Percentiles rank a stretch among this genome's conserved stretches.
Conservation (phyloP, 2,329 filamentous ascomycete species). For the Alternaria brassicicola region DNA sequence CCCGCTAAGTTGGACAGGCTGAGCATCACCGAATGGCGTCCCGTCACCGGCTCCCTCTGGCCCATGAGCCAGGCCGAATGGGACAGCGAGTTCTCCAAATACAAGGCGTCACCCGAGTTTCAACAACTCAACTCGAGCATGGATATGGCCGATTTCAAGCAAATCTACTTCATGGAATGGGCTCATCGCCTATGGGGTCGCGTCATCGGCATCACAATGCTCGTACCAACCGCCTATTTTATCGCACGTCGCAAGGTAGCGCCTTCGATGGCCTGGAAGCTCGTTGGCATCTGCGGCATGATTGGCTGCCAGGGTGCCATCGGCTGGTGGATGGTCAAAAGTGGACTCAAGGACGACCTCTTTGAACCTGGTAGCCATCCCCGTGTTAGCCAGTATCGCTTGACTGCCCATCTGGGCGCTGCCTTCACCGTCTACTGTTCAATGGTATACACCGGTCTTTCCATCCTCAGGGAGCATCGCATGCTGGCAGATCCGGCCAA, state of each 20-base stretch:
- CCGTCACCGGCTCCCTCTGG: slow-evolving; percentile 89
- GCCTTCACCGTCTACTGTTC: slow-evolving; percentile 92
- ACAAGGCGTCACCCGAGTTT: slow-evolving; percentile 91
- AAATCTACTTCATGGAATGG: slow-evolving; percentile 99
- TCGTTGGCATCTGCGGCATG: slow-evolving; percentile 82
- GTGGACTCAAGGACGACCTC: slow-evolving; percentile 91
- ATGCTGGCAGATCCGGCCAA: slow-evolving; percentile 71
- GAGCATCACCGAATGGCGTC: slow-evolving; percentile 98
- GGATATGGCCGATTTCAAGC: slow-evolving; percentile 92
- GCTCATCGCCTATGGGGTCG: slow-evolving; percentile 93
- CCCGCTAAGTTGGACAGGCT: slow-evolving; percentile 62
- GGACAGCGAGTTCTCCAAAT: slow-evolving; percentile 92
- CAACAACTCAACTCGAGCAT: slow-evolving; percentile 90
- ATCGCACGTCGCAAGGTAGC: slow-evolving; percentile 80
- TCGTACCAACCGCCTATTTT: slow-evolving; percentile 87
- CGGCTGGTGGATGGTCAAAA: slow-evolving; percentile 99
- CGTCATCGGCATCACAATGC: slow-evolving; percentile 86
- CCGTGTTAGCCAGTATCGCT: slow-evolving; percentile 90
- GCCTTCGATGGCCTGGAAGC: slow-evolving; percentile 73
- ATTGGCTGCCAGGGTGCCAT: slow-evolving; percentile 96
- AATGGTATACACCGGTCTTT: slow-evolving; percentile 89
- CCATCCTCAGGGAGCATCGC: slow-evolving; percentile 78
- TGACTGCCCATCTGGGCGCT: slow-evolving; percentile 86
- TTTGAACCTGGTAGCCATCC: slow-evolving; percentile 91
- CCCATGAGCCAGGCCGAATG: slow-evolving; percentile 80